Evolutionary conservation across 495 filamentous ascomycete species (phyloP), one percentile per base, ranked within the genome.

Genomic region (Tetracladium marchalianum): DNA sequence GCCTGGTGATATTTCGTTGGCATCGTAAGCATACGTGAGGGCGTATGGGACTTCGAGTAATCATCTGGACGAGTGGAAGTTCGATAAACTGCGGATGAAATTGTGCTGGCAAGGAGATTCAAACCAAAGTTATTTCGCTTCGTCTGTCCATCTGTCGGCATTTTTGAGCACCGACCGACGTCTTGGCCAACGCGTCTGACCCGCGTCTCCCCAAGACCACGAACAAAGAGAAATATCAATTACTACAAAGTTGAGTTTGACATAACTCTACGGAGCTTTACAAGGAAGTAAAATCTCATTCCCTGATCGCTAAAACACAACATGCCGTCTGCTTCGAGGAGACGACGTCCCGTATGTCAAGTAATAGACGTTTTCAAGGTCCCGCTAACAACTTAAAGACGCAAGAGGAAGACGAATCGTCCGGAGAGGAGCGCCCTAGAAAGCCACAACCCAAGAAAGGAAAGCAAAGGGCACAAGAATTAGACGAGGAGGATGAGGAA

Each of bases 21-120:
- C 72, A 76, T 62, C 64, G 55, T 36, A 73, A 54, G 63, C 72
- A 76, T 58, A 75, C 62, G 46, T 67, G 65, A 56, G 64, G 49
- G 45, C 62, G 45, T 11, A 58, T 42, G 12, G 59, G 49, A 41
- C 56, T 58, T 45, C 62, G 57, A 41, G 62, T 41, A 54, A 75
- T 64, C 72, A 76, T 75, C 40, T 59, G 60, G 54, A 51, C 51
- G 38, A 55, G 27, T 35, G 15, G 40, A 43, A 32, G 13, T 16
- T 33, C n/a, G n/a, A n/a, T n/a, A n/a, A n/a, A n/a, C n/a, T n/a
- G n/a, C n/a, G n/a, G n/a, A n/a, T n/a, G n/a, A n/a, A n/a, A n/a
- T n/a, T n/a, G n/a, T n/a, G n/a, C n/a, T n/a, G n/a, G n/a, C n/a
- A n/a, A n/a, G n/a, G 22, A 7, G 22, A 27, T 7, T 27, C 22